Base-by-base conservation (phyloP, 495 filamentous ascomycete genomes). In the Xylaria cubensis region DNA sequence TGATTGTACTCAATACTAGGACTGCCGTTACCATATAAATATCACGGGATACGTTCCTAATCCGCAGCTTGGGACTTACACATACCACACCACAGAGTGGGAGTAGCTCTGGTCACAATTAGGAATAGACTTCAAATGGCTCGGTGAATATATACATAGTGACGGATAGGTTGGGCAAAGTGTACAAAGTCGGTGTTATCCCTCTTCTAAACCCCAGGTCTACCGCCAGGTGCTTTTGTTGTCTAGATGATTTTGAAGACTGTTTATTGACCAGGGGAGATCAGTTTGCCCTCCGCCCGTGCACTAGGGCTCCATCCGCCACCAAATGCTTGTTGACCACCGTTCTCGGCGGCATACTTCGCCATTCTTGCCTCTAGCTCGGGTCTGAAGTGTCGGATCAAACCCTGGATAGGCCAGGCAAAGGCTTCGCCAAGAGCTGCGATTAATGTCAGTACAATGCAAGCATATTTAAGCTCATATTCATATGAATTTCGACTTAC, bases 301-400 rank as follows among this genome's bases (percentile, higher is more conserved):
- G 93, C 84, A 82, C 94, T 86, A 68, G 92, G 93, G 74, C 86
- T 84, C 96, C 94, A 98, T 51, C 96, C 96, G 78, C 96, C 96
- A 53, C 94, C 95, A 77, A 93, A 84, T 67, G 76, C 51, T 59
- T 88, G 82, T 64, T 88, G 82, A 64, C 90, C 91, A 69, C 92
- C 92, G 69, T 86, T 81, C 81, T 89, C 82, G 80, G 92, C 83
- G 55, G 91, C 86, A 79, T 91, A 94, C 65, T 91, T 88, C 80
- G 88, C 86, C 83, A 98, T 95, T 73, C 95, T 87, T 36, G 90
- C 92, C 87, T 98, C 94, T 67, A 99, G 84, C 82, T 99, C 95
- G 41, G 95, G 97, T 74, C 96, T 87, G 86, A 99, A 99, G 84
- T 99, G 96, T 74, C 96, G 90, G 83, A 99, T 98, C 73, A 99